Base-by-base conservation (phyloP, 306 rosid species). In the Cicer pinnatifidum region DNA sequence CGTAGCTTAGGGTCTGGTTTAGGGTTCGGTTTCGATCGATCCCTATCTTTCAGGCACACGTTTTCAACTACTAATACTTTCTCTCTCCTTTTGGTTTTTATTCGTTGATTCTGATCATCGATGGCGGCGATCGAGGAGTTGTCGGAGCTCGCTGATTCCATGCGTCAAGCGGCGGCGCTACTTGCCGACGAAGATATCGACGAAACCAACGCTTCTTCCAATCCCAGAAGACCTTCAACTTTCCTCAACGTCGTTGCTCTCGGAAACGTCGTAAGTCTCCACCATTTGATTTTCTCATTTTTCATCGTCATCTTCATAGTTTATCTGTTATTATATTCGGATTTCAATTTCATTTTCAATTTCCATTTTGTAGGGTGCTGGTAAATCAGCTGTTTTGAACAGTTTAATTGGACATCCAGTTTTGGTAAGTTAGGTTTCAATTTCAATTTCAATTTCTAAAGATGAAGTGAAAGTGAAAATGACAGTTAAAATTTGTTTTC, bases 91-190 rank as follows among this genome's bases (percentile, higher is more conserved):
- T 40, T 47, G 7, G n/a, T 33, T 56, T 66, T 69, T 54, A 82
- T 89, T 86, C 88, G 16, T 74, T 77, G 56, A 59, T 48, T 12
- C 12, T 47, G 23, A 60, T 70, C 38, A 52, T 68, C 84, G 12
- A 94, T 94, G 99, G 99, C 93, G 75, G 95, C 97, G 86, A 91
- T 94, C 89, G 97, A 94, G 54, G 99, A 94, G 70, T 82, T 94
- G 82, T 61, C 76, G 7, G 91, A 91, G 86, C 90, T 94, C 2
- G 91, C 99, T 9, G 93, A 83, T 71, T 86, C 97, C 68, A 94
- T 94, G 95, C 94, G 89, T 67, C 98, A 94, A 67, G 97, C 96
- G 8, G 58, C 94, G 37, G 86, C 98, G 53, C 60, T 94, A 8
- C 97, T 91, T 43, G 96, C 99, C 56, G 97, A 94, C 67, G 99